Base-by-base conservation (phyloP, 257 asterid species). In the Ligustrum vulgare region DNA sequence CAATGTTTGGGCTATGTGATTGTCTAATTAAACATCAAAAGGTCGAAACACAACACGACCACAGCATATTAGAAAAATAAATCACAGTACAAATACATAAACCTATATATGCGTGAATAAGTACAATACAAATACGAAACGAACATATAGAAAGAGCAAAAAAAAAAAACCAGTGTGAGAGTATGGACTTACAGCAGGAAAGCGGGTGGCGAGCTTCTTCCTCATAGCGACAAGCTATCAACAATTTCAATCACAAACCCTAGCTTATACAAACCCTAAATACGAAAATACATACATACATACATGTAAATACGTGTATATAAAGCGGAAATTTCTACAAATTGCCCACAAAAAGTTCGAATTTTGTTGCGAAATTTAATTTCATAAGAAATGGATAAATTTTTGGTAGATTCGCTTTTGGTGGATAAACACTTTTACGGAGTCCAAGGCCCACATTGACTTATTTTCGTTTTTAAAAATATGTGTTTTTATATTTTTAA, bases 121-220 rank as follows among this genome's bases (percentile, higher is more conserved):
- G 31, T 28, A 28, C 0, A 28, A 28, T 28, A 28, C 31, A 11
- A 2, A 51, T 5, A 54, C 62, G n/a, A n/a, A n/a, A 15, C 20
- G 4, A 4, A 45, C 56, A 45, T 45, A 51, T 54, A 28, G 22
- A 64, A 10, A 68, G 43, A 71, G 67, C 22, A 18, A 71, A 20
- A n/a, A 49, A 32, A 1, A 9, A 45, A 67, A 20, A 8, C 9
- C 22, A 68, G 15, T 13, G 4, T 45, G 56, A 45, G 56, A 45
- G 15, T 2, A 45, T 45, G 4, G n/a, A 76, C 87, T 86, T 81
- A 91, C 97, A 36, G 97, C 95, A 9, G 97, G 97, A 71, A 91
- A 91, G 22, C 97, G 91, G 28, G 97, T 89, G 70, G 89, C 95
- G 16, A 91, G 93, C 87, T 81, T 91, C 90, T 87, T 91, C 79